phyloP scores from a whole-genome alignment of 805 yeast species.

The Suhomyces sp. region DNA sequence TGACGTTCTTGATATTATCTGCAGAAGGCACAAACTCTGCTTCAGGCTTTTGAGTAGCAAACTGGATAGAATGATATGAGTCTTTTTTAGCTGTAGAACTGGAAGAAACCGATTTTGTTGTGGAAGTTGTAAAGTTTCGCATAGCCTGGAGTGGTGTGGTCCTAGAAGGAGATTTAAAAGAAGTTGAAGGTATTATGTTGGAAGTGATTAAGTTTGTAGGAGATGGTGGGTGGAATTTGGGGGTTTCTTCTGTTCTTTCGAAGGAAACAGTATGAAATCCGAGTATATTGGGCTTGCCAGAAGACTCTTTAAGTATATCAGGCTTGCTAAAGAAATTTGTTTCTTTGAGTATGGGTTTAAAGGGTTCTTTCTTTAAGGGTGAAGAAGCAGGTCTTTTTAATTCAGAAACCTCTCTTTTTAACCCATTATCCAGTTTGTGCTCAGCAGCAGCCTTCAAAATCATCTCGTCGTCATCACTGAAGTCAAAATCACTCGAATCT shows the following conservation, averaged over 20 bases:
- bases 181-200: neutral
- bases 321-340: neutral
- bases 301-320: neutral
- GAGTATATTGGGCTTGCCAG: neutral
- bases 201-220: neutral
- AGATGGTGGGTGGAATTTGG: no score
- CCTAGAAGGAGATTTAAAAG: neutral
- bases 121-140: conserved; percentile 7
- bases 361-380: neutral
- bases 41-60: conserved; percentile 24
- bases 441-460: conserved; percentile 9
- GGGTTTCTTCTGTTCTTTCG: neutral
- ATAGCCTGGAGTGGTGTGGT: neutral
- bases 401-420: neutral
- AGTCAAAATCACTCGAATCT: neutral
- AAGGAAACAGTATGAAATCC: conserved; percentile 1
- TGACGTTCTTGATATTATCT: conserved; percentile 24
- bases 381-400: neutral
- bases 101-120: conserved; percentile 1
- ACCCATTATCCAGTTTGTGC: neutral
- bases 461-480: conserved; percentile 12
- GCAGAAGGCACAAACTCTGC: conserved; percentile 2
- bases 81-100: neutral
- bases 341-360: neutral
- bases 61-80: conserved; percentile 23